Percentiles rank a stretch among this genome's conserved stretches.
Evolutionary conservation across 768 basidiomycete genomes (phyloP).

Genomic region (Lentinus brumalis): DNA sequence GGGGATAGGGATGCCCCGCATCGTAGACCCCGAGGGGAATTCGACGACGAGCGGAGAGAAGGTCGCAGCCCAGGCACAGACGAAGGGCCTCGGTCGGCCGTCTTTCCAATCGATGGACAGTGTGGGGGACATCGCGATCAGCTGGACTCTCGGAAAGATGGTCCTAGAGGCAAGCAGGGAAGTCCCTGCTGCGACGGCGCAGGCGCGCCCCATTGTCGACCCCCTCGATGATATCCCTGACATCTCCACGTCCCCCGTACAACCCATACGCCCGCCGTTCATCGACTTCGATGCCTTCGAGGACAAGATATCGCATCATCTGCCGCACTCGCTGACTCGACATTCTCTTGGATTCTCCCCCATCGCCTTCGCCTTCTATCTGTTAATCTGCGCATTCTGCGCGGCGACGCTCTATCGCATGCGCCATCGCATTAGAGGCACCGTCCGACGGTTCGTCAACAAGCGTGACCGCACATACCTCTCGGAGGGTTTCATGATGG

Average conservation of each 20-base stretch:
- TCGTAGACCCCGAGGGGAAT: constrained; percentile 86
- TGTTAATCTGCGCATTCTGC: constrained; percentile 44
- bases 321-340: constrained; percentile 63
- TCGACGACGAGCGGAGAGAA: constrained; percentile 66
- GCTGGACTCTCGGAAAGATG: constrained; percentile 99
- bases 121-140: constrained; percentile 92
- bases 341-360: constrained; percentile 74
- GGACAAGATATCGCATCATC: constrained; percentile 62
- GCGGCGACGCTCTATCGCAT: constrained; percentile 54
- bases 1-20: constrained; percentile 91
- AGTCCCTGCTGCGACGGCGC: constrained; percentile 52
- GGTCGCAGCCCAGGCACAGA: constrained; percentile 72
- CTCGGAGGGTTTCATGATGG: constrained; percentile 31
- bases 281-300: constrained; percentile 62
- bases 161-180: constrained; percentile 95
- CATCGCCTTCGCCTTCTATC: constrained; percentile 60
- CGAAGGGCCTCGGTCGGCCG: constrained; percentile 80
- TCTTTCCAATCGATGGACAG: constrained; percentile 92
- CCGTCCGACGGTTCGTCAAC: constrained; percentile 39
- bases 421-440: constrained; percentile 53
- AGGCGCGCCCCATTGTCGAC: constrained; percentile 63
- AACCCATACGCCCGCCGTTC: constrained; percentile 67
- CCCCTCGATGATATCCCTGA: constrained; percentile 69
- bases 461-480: constrained; percentile 31
- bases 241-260: constrained; percentile 51